Base-by-base conservation (phyloP, 441 rosid species). In the Manihot esculenta region DNA sequence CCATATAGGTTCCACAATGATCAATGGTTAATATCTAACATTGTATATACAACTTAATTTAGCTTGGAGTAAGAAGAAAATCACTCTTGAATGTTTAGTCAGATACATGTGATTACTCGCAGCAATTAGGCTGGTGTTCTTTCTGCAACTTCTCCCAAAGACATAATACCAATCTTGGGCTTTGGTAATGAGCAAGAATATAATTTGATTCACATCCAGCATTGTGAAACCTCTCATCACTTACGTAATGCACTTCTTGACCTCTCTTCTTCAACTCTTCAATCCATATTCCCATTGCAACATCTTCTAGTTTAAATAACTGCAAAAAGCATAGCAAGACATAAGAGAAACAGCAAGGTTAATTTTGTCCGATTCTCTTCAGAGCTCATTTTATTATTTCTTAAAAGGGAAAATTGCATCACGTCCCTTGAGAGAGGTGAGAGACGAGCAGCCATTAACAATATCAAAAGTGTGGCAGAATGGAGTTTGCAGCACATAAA, bases 271-370 rank as follows among this genome's bases (percentile, higher is more conserved):
- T 88, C 83, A 79, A 86, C 66, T 83, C 80, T 74, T 88, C 89
- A 64, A 94, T 84, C 98, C 98, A 94, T 75, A 94, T 94, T 48
- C 98, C 97, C 93, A 89, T 86, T 44, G 93, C 97, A 33, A 94
- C 96, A 74, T 91, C 98, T 83, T 94, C 99, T 33, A 94, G 84
- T 69, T 89, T 94, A 75, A 94, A 94, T 79, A 89, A 79, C 97
- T 94, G 90, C 41, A 68, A 62, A 41, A 48, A 51, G 69, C 24
- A 42, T 41, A 3, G 5, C 38, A 4, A 18, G 59, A 62, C 33
- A 21, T 24, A 55, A 70, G 0, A 10, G 17, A 44, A 33, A 62
- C 50, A 62, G 14, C 6, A 49, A 11, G 38, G 60, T 27, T 61
- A 13, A 8, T 38, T 38, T 38, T 38, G 42, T 38, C 42, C 7